Evolutionary conservation across 345 rosid genomes (phyloP), one percentile per base, ranked within the genome.

Genomic region (Carallia brachiata): DNA sequence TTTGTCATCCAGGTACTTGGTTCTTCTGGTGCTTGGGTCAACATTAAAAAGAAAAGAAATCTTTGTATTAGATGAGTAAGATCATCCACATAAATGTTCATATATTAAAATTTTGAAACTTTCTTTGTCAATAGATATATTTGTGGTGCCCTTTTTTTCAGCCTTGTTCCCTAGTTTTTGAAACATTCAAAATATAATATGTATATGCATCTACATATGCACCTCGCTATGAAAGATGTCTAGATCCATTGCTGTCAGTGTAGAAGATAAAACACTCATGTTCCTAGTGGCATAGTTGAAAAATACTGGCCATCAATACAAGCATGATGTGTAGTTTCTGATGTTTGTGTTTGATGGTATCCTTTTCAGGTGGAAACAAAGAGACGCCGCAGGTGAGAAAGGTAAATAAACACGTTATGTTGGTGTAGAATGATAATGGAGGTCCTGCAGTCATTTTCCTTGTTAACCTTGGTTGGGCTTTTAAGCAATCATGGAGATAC

Each of bases 351-450:
- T 6, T 57, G 37, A 30, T 64, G 61, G 28, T 57, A 50, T 67
- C 64, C 19, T 75, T 19, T 72, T 66, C 89, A 89, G 96, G 96
- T 86, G 81, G 96, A 86, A 62, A 73, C 90, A 30, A 89, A 89
- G 77, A 80, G 96, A 18, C 82, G 86, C 1, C 82, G 96, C 71
- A 84, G 92, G 76, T 76, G 76, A 74, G 36, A 39, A 34, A 70
- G 40, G 56, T 56, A 30, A 30, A 48, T 54, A 69, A 52, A 31
- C 4, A 12, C 34, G 66, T 37, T 4, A 36, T 30, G 67, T 66
- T 32, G 62, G 60, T 57, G 47, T 71, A 54, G 71, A 62, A 48
- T n/a, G 65, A 64, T 64, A 62, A 47, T 19, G 50, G 64, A 65
- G 56, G 59, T n/a, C 61, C 36, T 17, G 54, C 65, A 61, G 53